Conservation (phyloP, 345 rosid species). For the Raphanus sativus region DNA sequence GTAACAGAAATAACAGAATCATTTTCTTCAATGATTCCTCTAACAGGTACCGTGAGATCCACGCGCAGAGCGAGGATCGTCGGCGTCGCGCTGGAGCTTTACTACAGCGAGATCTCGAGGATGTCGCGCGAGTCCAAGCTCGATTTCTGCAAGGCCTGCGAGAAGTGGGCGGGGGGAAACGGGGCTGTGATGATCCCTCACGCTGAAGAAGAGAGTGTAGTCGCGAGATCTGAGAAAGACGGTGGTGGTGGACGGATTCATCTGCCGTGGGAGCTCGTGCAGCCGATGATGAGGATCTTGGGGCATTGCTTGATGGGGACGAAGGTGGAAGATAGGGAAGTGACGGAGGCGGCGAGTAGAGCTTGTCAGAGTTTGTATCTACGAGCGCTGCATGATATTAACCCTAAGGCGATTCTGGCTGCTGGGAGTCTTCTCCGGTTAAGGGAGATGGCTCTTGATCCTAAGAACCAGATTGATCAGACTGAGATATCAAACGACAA, state of each 20-base stretch:
- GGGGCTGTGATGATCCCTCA: conserved; percentile 23
- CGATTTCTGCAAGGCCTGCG: conserved; percentile 69
- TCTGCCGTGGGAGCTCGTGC: conserved; percentile 80
- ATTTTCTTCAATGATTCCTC: background rate
- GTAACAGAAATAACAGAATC: background rate
- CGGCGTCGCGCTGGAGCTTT: conserved; percentile 75
- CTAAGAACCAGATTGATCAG: conserved; percentile 47
- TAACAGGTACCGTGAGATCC: conserved; percentile 52
- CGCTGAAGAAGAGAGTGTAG: conserved; percentile 12
- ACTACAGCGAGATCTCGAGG: conserved; percentile 50
- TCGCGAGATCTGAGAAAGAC: conserved; percentile 6
- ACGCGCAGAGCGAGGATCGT: conserved; percentile 68
- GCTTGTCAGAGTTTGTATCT: conserved; percentile 65
- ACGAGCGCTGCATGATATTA: conserved; percentile 60
- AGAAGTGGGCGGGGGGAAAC: conserved; percentile 58
- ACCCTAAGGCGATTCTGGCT: conserved; percentile 70
- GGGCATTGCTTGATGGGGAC: conserved; percentile 73
- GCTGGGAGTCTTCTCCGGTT: conserved; percentile 66
- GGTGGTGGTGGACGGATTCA: conserved; percentile 47
- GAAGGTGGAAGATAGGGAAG: conserved; percentile 28
- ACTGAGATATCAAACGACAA: conserved; percentile 50
- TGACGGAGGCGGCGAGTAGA: conserved; percentile 44
- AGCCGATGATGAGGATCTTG: conserved; percentile 68
- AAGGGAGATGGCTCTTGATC: conserved; percentile 46
- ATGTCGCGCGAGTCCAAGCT: conserved; percentile 65